These are phyloP conservation scores for Allantophomopsis lycopodina DNA, from an alignment of 2,329 filamentous ascomycete genomes.

Conservation along the genomic window DNA sequence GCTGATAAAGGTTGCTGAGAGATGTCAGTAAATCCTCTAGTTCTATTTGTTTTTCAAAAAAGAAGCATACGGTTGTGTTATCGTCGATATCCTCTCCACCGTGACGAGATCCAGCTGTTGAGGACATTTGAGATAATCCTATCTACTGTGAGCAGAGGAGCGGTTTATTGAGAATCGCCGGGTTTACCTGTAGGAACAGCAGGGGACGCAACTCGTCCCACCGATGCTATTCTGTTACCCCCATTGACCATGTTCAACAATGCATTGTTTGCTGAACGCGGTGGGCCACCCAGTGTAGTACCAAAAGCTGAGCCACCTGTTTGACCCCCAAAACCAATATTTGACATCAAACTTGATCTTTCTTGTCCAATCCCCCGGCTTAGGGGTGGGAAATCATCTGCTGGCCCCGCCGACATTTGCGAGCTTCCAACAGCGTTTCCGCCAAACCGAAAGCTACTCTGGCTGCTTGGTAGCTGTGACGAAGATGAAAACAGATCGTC, in stretches of 20 bases:
- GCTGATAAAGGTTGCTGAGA: no score
- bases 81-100: no score
- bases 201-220: constrained; percentile 15
- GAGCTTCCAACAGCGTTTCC: constrained; percentile 16
- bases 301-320: constrained; percentile 11
- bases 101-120: no score
- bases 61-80: no score
- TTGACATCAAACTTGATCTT: constrained; percentile 35
- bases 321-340: constrained; percentile 17
- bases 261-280: constrained; percentile 40
- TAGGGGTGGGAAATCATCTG: constrained; percentile 50
- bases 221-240: constrained; percentile 35
- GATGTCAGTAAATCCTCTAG: no score
- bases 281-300: constrained; percentile 10
- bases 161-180: no score
- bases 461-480: constrained; percentile 16
- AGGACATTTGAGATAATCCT: constrained; percentile 1
- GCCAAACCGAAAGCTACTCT: constrained; percentile 18
- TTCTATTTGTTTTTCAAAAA: no score
- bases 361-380: constrained; percentile 46
- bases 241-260: constrained; percentile 50
- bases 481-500: constrained; percentile 19
- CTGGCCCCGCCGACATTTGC: constrained; percentile 29
- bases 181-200: neutral
- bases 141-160: neutral